phyloP scores from a whole-genome alignment of 495 filamentous ascomycete genomes.

The Penicillium longicatenatum region DNA sequence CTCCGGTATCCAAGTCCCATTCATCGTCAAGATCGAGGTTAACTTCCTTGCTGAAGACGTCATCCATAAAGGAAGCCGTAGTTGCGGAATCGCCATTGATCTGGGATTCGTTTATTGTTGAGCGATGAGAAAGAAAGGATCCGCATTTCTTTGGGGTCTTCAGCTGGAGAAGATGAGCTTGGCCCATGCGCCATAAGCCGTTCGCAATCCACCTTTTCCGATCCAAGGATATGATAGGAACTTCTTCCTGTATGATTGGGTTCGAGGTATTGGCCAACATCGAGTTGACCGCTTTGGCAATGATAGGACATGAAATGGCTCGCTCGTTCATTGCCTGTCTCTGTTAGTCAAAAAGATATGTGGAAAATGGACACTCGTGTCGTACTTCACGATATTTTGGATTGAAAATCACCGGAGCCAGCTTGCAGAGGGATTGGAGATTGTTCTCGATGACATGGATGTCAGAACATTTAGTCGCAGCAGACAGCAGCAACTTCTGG shows the following conservation, averaged over 20 bases:
- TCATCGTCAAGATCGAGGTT: neutral
- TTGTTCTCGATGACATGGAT: constrained; percentile 11
- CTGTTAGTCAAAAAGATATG: neutral
- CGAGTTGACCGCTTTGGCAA: constrained; percentile 37
- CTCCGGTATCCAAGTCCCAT: neutral
- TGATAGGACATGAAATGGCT: constrained; percentile 33
- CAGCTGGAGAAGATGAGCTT: neutral
- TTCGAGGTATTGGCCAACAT: constrained; percentile 29
- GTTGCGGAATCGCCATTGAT: neutral
- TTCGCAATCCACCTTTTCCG: neutral
- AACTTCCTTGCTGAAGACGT: neutral
- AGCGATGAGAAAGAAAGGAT: neutral
- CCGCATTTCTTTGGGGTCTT: neutral
- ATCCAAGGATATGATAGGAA: neutral
- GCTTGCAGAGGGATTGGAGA: constrained; percentile 24
- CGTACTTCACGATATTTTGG: constrained; percentile 38
- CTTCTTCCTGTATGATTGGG: neutral
- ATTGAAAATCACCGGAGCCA: constrained; percentile 41
- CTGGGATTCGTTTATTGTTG: neutral
- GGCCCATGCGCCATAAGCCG: neutral
- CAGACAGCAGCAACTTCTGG: constrained; percentile 25
- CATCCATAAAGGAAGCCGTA: neutral
- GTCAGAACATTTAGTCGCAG: constrained; percentile 1
- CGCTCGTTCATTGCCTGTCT: constrained; percentile 42
- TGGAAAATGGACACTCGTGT: neutral